A percentile compares a stretch with the other conserved stretches of the same genome.
Conservation (phyloP, 1,284 basidiomycete genomes). For the Coniophora puteana region DNA sequence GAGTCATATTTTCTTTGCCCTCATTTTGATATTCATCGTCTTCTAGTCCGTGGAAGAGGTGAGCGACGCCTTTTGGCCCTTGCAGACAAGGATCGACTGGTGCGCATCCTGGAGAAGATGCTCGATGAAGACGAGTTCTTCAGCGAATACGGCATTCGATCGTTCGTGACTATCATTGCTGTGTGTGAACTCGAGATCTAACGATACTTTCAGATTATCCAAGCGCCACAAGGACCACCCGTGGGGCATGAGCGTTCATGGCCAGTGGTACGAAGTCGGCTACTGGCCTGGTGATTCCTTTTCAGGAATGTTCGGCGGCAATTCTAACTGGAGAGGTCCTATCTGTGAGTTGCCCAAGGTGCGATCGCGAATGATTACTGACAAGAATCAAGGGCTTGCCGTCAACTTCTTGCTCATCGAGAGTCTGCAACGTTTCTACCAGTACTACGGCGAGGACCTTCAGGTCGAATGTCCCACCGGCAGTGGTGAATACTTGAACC, state of each 20-base stretch:
- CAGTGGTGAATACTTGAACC: constrained; percentile 93
- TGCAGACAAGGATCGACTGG: constrained; percentile 87
- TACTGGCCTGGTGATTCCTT: constrained; percentile 99
- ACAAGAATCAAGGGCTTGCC: constrained; percentile 78
- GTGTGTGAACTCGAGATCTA: background rate
- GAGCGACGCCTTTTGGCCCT: constrained; percentile 88
- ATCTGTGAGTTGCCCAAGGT: constrained; percentile 51
- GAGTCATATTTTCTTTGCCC: constrained; percentile 6
- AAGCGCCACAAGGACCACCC: constrained; percentile 89
- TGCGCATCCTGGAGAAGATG: constrained; percentile 93
- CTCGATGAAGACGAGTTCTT: constrained; percentile 95
- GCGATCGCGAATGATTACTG: constrained; percentile 2
- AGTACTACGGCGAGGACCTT: constrained; percentile 89
- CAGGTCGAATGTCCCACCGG: constrained; percentile 95
- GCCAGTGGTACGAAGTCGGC: constrained; percentile 86
- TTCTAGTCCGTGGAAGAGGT: constrained; percentile 70
- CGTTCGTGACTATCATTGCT: constrained; percentile 48
- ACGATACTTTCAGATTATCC: constrained; percentile 56
- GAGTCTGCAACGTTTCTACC: constrained; percentile 93
- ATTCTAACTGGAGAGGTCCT: constrained; percentile 93
- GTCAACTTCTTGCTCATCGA: constrained; percentile 95
- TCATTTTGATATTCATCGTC: constrained; percentile 8
- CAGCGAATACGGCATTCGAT: constrained; percentile 92
- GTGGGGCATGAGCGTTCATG: constrained; percentile 93
- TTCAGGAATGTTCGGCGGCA: constrained; percentile 98